phyloP scores from a whole-genome alignment of 2,329 filamentous ascomycete species.

The Calycina herbarum region DNA sequence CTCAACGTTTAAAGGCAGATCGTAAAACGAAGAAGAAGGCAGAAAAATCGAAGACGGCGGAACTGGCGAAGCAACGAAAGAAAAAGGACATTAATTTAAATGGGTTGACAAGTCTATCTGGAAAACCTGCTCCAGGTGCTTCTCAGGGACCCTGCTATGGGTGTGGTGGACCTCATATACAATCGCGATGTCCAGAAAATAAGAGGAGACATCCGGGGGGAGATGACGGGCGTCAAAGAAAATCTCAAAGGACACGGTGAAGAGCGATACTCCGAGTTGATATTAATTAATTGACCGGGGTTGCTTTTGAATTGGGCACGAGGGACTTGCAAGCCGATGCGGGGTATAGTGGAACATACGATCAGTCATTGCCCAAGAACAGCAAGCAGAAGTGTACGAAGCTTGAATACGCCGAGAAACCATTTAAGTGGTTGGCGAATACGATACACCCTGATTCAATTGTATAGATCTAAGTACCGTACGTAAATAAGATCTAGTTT shows the following conservation, averaged over 20 bases:
- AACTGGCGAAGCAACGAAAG: conserved; percentile 58
- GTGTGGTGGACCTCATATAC: conserved; percentile 60
- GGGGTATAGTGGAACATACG: background rate
- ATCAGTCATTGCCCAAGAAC: background rate
- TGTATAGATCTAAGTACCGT: background rate
- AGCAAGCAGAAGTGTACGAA: background rate
- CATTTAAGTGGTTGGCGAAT: background rate
- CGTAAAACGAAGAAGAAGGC: conserved; percentile 49
- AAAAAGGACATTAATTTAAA: conserved; percentile 69
- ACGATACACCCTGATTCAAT: background rate
- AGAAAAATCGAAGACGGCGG: conserved; percentile 48
- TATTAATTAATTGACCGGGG: background rate
- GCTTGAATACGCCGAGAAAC: background rate
- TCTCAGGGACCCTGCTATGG: conserved; percentile 49
- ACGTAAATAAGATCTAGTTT: background rate
- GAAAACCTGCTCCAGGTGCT: conserved; percentile 31
- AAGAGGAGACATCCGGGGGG: conserved; percentile 31
- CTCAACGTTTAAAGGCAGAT: conserved; percentile 43
- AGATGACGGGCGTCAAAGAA: conserved; percentile 29
- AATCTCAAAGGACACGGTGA: conserved; percentile 19
- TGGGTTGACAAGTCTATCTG: conserved; percentile 61
- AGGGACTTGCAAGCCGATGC: background rate
- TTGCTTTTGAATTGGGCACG: background rate
- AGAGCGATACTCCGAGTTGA: background rate
- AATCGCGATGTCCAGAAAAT: conserved; percentile 50